Conservation (phyloP, 352 stramenopile species). For the Phytophthora chlamydospora region DNA sequence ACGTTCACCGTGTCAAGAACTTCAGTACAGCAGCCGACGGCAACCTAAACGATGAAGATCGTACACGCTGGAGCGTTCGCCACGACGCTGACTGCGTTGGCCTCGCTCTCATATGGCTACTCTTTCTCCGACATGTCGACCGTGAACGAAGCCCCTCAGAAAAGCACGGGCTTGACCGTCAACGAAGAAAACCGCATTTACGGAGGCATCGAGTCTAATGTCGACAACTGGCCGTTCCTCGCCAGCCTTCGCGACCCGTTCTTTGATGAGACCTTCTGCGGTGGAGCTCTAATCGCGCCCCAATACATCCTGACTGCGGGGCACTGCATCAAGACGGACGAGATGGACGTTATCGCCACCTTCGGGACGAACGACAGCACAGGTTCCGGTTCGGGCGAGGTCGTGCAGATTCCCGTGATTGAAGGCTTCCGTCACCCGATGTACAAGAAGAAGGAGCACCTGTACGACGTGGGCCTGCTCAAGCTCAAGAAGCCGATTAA, state of each 20-base stretch:
- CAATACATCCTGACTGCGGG: slow-evolving; percentile 74
- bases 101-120: slow-evolving; percentile 20
- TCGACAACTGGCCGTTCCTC: slow-evolving; percentile 56
- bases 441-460: slow-evolving; percentile 39
- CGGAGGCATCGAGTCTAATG: slow-evolving; percentile 14
- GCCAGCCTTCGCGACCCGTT: slow-evolving; percentile 49
- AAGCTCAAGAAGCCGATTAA: slow-evolving; percentile 54
- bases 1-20: slow-evolving; percentile 1
- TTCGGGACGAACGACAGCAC: slow-evolving; percentile 33
- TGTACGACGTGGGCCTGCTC: slow-evolving; percentile 60
- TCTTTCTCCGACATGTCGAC: slow-evolving; percentile 23
- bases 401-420: slow-evolving; percentile 11
- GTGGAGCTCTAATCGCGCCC: slow-evolving; percentile 55
- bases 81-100: slow-evolving; percentile 16
- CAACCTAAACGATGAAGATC: slow-evolving; percentile 28
- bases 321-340: slow-evolving; percentile 60
- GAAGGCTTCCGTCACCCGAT: slow-evolving; percentile 30
- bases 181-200: slow-evolving; percentile 38
- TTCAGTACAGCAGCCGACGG: neutral
- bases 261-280: slow-evolving; percentile 55
- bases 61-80: slow-evolving; percentile 11
- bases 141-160: neutral
- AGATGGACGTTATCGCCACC: slow-evolving; percentile 26
- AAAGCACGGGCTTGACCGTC: slow-evolving; percentile 23
- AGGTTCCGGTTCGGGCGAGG: slow-evolving; percentile 8